A percentile compares a stretch with the other conserved stretches of the same genome.
Evolutionary conservation across 768 basidiomycete species (phyloP).

Genomic region (Kwoniella mangroviensis): DNA sequence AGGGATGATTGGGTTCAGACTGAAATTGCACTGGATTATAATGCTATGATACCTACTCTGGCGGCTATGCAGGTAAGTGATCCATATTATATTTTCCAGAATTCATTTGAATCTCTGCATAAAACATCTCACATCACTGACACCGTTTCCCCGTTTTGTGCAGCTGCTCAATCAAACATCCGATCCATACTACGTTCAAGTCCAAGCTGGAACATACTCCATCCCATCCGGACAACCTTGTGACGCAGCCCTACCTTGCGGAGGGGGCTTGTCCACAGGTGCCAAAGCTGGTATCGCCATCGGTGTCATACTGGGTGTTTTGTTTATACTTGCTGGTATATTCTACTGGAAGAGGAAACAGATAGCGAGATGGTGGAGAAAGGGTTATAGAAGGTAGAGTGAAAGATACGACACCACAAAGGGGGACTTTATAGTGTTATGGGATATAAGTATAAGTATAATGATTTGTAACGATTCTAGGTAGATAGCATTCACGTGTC

Average conservation of each 20-base stretch:
- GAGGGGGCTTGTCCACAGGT: conserved; percentile 69
- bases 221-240: conserved; percentile 69
- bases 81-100: background rate
- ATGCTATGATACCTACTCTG: conserved; percentile 84
- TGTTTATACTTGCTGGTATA: conserved; percentile 56
- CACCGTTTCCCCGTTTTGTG: conserved; percentile 57
- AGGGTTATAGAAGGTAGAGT: conserved; percentile 29
- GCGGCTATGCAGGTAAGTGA: conserved; percentile 62
- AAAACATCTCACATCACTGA: no score
- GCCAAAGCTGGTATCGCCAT: conserved; percentile 72
- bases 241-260: conserved; percentile 69
- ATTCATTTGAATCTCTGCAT: no score
- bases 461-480: background rate
- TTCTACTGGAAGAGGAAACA: conserved; percentile 37
- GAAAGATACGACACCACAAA: background rate
- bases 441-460: background rate
- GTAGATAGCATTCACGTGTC: background rate
- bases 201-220: conserved; percentile 61
- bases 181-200: conserved; percentile 77
- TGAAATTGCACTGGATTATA: conserved; percentile 79
- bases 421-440: background rate
- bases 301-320: conserved; percentile 67
- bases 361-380: conserved; percentile 32
- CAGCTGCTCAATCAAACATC: conserved; percentile 67
- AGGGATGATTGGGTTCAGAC: conserved; percentile 87